Percentiles rank a stretch among this genome's conserved stretches.
These are phyloP conservation scores for Pochonia chlamydosporia DNA, from an alignment of 2,329 filamentous ascomycete genomes.

Conservation along the genomic window DNA sequence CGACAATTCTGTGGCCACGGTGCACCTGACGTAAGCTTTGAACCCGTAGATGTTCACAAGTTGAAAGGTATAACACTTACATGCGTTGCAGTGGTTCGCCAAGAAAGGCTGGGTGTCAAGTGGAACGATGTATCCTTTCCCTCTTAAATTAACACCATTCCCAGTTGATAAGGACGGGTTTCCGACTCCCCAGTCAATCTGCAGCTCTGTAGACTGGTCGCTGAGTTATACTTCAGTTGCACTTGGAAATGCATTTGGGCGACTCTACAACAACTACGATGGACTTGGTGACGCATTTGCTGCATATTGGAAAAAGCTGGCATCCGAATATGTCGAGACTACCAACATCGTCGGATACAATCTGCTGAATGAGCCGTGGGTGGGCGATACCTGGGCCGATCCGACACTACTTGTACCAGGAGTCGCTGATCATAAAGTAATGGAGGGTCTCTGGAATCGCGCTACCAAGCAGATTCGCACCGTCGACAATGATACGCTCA, in stretches of 20 bases:
- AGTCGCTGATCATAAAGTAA: slow-evolving; percentile 9
- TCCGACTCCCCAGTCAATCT: slow-evolving; percentile 10
- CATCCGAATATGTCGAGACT: slow-evolving; percentile 8
- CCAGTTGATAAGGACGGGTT: slow-evolving; percentile 11
- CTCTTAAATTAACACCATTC: slow-evolving; percentile 9
- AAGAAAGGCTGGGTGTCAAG: slow-evolving; percentile 11
- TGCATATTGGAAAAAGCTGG: slow-evolving; percentile 13
- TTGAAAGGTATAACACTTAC: background rate
- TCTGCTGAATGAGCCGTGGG: slow-evolving; percentile 15
- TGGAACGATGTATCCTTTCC: slow-evolving; percentile 11
- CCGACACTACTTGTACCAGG: slow-evolving; percentile 11
- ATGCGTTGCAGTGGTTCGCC: slow-evolving; percentile 11
- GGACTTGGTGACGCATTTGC: slow-evolving; percentile 14
- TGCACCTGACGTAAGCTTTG: slow-evolving; percentile 12
- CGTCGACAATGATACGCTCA: slow-evolving; percentile 13
- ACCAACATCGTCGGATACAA: slow-evolving; percentile 14
- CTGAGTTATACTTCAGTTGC: slow-evolving; percentile 13
- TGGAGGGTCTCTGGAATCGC: slow-evolving; percentile 14
- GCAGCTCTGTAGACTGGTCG: slow-evolving; percentile 11
- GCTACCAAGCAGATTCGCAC: slow-evolving; percentile 11
- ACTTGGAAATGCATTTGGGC: slow-evolving; percentile 12
- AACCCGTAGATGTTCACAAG: background rate
- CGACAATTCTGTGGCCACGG: slow-evolving; percentile 13
- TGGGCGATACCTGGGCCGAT: slow-evolving; percentile 12
- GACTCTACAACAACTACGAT: slow-evolving; percentile 14